A percentile compares a stretch with the other conserved stretches of the same genome.
Conservation (phyloP, 2,329 filamentous ascomycete genomes). For the Botrytis squamosa region DNA sequence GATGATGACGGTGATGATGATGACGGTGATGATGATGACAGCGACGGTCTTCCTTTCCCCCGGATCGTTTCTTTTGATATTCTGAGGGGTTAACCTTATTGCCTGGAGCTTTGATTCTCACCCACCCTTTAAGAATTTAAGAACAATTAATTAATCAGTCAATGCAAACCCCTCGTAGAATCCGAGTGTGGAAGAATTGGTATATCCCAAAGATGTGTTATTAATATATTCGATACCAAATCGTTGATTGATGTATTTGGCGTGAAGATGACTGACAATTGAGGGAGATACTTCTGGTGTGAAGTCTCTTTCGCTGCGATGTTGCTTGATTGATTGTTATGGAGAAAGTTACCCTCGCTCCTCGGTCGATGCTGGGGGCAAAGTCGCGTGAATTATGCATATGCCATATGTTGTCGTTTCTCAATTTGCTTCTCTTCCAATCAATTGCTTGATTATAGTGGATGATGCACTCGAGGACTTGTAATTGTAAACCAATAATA, state of each 20-base stretch:
- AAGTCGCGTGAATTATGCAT: constrained; percentile 1
- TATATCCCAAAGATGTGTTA: not conserved
- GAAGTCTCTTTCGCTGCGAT: constrained; percentile 4
- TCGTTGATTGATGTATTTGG: not conserved
- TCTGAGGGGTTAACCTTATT: not conserved
- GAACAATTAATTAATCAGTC: not conserved
- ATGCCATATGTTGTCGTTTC: not conserved
- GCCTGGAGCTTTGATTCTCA: not conserved
- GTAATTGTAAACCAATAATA: not conserved
- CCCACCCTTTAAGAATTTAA: not conserved
- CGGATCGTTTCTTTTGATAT: not conserved
- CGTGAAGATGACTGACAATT: not conserved
- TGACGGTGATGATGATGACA: constrained; percentile 15
- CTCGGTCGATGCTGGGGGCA: not conserved
- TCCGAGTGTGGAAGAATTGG: not conserved
- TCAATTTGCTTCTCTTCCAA: constrained; percentile 6
- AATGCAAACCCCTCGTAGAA: not conserved
- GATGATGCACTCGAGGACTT: not conserved
- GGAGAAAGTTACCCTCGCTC: not conserved
- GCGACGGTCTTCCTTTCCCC: constrained; percentile 19
- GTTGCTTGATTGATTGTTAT: not conserved
- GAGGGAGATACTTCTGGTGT: not conserved
- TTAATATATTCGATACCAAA: not conserved
- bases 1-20: constrained; percentile 17
- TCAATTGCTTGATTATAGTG: not conserved